Evolutionary conservation across 495 filamentous ascomycete genomes (phyloP).

Genomic region (Cryomyces minteri): DNA sequence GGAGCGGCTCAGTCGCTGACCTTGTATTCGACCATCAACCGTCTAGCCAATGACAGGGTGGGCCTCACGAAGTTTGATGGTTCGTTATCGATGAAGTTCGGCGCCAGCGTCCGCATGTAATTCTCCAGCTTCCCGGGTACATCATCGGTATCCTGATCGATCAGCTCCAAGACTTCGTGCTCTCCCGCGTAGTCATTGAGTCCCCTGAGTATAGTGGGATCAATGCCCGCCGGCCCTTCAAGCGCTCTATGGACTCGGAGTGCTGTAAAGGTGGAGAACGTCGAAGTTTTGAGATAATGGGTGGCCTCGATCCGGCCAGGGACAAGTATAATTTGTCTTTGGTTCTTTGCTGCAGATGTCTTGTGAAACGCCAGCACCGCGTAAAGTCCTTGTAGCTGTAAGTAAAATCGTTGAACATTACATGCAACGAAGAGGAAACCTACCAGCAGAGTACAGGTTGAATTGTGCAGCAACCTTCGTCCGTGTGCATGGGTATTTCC

Average conservation of each 20-base stretch:
- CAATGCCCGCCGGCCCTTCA: conserved; percentile 3
- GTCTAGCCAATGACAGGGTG: conserved; percentile 38
- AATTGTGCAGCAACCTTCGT: conserved; percentile 58
- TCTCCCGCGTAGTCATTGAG: conserved; percentile 11
- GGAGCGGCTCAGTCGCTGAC: neutral
- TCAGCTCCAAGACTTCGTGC: conserved; percentile 1
- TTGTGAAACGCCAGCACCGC: conserved; percentile 47
- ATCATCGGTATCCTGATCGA: conserved; percentile 42
- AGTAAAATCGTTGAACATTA: neutral
- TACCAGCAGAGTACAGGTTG: conserved; percentile 48
- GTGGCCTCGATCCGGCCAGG: conserved; percentile 48
- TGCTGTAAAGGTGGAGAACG: conserved; percentile 32
- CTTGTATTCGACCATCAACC: neutral
- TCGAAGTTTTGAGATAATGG: conserved; percentile 40
- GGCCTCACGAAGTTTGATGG: conserved; percentile 47
- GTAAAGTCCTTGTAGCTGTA: conserved; percentile 31
- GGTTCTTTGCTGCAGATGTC: conserved; percentile 38
- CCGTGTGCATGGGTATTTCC: conserved; percentile 63
- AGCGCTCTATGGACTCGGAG: conserved; percentile 8
- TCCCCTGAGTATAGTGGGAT: conserved; percentile 17
- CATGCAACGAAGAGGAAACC: conserved; percentile 5
- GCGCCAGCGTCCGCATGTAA: conserved; percentile 49
- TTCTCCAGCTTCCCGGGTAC: conserved; percentile 44
- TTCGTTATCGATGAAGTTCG: conserved; percentile 43
- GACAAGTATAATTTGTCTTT: conserved; percentile 35